Base-by-base conservation (phyloP, 1,284 basidiomycete species). In the Pseudozyma flocculosa region DNA sequence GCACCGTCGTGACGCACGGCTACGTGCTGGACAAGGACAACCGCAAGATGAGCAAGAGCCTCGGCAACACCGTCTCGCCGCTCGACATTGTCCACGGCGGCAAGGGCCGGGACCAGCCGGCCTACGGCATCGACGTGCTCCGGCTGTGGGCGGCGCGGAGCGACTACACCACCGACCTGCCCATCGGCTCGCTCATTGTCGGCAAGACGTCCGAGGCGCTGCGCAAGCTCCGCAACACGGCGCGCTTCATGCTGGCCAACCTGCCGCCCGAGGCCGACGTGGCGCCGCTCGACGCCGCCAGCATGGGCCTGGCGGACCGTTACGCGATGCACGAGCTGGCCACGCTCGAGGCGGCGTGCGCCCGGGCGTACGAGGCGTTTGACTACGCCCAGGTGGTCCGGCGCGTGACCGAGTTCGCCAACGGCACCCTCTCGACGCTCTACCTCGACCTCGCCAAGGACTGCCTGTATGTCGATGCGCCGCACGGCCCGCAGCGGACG, bases 31-130 rank as follows among this genome's bases (percentile, higher is more conserved):
- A 98, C 73, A 86, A 90, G 75, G 80, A 84, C 15, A 93, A 92
- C 4, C 86, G 87, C 80, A 99, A 99, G 81, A 99, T 99, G 95
- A 95, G 92, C 85, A 99, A 99, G 82, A 92, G 90, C 2, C 78
- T 90, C 17, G 94, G 94, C 4, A 99, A 99, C 71, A 87, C 96
- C 22, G 79, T 96, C 43, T 90, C 87, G 70, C 95, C 94, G 0
- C 81, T 89, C 80, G 84, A 84, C 1, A 82, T 97, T 60, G 85
- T 96, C 36, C 78, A 86, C 55, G 94, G 93, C 19, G 87, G 87
- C 21, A 43, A 50, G 17, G 50, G 48, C 0, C 82, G 83, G 69
- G 87, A 85, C 67, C 85, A 83, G 57, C 87, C 90, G 1, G 85
- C 86, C 0, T 89, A 91, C 74, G 94, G 95, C 0, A 83, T 88